Evolutionary conservation across 202 grass and related monocot genomes (phyloP).

Genomic region (Schoenoplectus triqueter): DNA sequence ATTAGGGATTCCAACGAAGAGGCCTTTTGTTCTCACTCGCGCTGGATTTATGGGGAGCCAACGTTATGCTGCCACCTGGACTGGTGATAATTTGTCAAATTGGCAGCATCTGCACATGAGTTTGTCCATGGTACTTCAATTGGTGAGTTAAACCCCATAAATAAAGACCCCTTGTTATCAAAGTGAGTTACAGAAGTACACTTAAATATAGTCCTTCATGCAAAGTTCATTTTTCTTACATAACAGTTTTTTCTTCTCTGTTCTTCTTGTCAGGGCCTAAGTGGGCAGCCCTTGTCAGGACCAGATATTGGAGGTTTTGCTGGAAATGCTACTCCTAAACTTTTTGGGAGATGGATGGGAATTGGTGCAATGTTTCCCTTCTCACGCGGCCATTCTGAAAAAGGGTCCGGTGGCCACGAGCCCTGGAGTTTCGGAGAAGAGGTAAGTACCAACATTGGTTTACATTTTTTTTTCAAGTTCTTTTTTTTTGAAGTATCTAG

Average conservation of each 20-base stretch:
- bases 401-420: constrained; percentile 73
- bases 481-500: too few relatives aligned
- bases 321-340: constrained; percentile 87
- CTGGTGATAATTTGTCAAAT: constrained; percentile 91
- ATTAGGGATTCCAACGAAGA: constrained; percentile 60
- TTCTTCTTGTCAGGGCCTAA: constrained; percentile 67
- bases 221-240: not conserved
- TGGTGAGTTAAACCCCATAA: constrained; percentile 53
- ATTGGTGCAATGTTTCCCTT: constrained; percentile 86
- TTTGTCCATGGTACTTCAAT: constrained; percentile 93
- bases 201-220: not conserved
- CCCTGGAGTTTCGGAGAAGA: constrained; percentile 99
- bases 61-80: constrained; percentile 97
- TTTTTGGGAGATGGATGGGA: constrained; percentile 98
- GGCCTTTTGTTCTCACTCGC: constrained; percentile 94
- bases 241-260: constrained; percentile 17
- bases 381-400: constrained; percentile 83
- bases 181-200: not conserved
- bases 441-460: constrained; percentile 41
- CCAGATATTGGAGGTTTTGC: constrained; percentile 97
- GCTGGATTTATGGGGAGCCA: constrained; percentile 96
- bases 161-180: not conserved
- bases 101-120: constrained; percentile 99
- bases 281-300: constrained; percentile 89
- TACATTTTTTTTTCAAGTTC: not conserved